Base-by-base conservation (phyloP, 148 eudicot genomes). In the Amaranthus palmeri region DNA sequence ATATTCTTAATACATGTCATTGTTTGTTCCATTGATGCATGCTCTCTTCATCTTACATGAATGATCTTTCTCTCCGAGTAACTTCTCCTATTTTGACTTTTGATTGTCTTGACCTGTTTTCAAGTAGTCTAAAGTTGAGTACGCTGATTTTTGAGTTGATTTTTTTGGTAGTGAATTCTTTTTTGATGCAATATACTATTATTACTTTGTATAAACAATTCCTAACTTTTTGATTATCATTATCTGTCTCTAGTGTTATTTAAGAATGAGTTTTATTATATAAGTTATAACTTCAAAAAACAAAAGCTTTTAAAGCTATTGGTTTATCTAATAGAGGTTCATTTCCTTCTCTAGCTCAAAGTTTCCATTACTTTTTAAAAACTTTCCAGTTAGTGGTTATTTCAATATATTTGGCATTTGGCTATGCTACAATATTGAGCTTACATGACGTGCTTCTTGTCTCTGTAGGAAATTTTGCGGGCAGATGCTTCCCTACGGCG, bases 401-500 rank as follows among this genome's bases (percentile, higher is more conserved):
- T 8, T 57, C 13, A 8, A 41, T 54, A 57, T 52, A 40, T 36
- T 69, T 59, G 62, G 50, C n/a, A 53, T 52, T 48, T 17, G 61
- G n/a, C 45, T 10, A 1, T 36, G 11, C 7, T 17, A 6, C 60
- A 42, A 36, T 41, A 41, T 36, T 25, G 48, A 13, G 53, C 48
- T 71, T 14, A 69, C 54, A 53, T 69, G 48, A 10, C 57, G 40
- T 76, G 18, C 49, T 17, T 18, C 36, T 45, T 71, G 5, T 72
- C 67, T 72, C 54, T 75, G 78, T 84, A 95, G 99, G 92, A 88
- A 69, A 89, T 95, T 74, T 79, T 95, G 81, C 84, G 73, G 65
- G 80, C 81, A 53, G 99, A 95, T 83, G 51, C 88, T 75, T 88
- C 93, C 44, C 73, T 95, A 60, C 84, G 77, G 69, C 96, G 97